Base-by-base conservation (phyloP, 2,329 filamentous ascomycete species). In the Fusarium avenaceum region DNA sequence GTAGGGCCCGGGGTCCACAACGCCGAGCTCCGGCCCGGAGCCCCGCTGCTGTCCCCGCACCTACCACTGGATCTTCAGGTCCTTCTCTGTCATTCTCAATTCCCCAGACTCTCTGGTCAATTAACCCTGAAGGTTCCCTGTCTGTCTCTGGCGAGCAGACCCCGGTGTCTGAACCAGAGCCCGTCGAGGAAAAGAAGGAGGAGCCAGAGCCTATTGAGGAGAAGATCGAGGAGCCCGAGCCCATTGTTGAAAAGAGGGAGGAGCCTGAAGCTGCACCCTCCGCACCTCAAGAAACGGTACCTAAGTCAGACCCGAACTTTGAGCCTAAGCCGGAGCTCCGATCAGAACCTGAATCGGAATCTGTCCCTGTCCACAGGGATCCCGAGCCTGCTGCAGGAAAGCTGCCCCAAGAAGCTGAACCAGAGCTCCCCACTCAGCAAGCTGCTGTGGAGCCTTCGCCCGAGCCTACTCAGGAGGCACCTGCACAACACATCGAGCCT, bases 1-100 rank as follows among this genome's bases (percentile, higher is more conserved):
- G 94, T 24, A 87, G 96, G 70, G 96, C 96, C 22, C 90, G 93
- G 69, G 96, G 96, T 13, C 96, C 96, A 17, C 90, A 93, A 71
- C 87, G 94, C 70, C 87, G 94, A 75, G 88, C 91, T 24, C 87
- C 89, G 30, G 83, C 85, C 13, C 86, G 81, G 79, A 81, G 80
- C 63, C 77, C 83, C 24, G 80, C 78, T 4, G 82, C 77, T 19
- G 51, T 20, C 17, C 43, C 77, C 10, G 71, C 75, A 9, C 69
- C 77, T 7, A 72, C 75, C 75, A 69, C 75, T 74, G 33, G 76
- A 77, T 47, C 72, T 66, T 22, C 75, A n/a, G 72, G 74, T 14
- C 77, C 80, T n/a, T 75, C 77, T 4, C 75, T 88, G 44, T 80
- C 78, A 19, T 83, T 88, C 62, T 84, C 82, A 1, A 73, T 78